These are phyloP conservation scores for Calvatia gigantea DNA, from an alignment of 768 basidiomycete species.

Conservation along the genomic window DNA sequence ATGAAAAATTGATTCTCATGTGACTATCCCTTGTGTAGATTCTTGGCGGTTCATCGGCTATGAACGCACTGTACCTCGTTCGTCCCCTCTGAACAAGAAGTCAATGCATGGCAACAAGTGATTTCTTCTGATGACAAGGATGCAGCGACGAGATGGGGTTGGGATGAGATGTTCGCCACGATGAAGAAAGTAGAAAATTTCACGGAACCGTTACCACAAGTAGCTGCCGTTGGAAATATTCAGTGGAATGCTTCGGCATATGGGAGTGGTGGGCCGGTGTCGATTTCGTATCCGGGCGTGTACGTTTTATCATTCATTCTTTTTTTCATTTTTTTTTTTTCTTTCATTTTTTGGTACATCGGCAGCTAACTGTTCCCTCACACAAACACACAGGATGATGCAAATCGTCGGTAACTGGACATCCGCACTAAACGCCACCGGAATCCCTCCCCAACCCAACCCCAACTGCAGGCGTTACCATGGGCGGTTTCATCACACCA, in stretches of 20 bases:
- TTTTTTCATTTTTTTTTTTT: background rate
- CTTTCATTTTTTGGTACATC: no score
- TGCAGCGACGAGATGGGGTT: conserved; percentile 35
- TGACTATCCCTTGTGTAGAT: conserved; percentile 25
- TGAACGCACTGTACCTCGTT: conserved; percentile 61
- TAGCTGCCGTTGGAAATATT: conserved; percentile 39
- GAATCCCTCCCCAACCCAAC: conserved; percentile 36
- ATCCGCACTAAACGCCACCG: conserved; percentile 39
- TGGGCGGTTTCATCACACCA: conserved; percentile 53
- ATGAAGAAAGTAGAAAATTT: conserved; percentile 58
- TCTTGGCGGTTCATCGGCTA: conserved; percentile 57
- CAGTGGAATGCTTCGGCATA: conserved; percentile 38
- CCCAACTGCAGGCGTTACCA: conserved; percentile 45
- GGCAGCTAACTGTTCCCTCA: no score
- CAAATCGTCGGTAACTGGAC: conserved; percentile 55
- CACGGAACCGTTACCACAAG: conserved; percentile 38
- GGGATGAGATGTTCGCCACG: conserved; percentile 39
- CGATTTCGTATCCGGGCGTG: conserved; percentile 42
- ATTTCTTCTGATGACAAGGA: conserved; percentile 28
- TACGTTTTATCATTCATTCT: conserved; percentile 24
- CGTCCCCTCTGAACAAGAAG: conserved; percentile 43
- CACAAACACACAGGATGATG: conserved; percentile 48
- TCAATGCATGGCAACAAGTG: conserved; percentile 41
- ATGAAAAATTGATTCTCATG: background rate
- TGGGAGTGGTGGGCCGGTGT: conserved; percentile 47